Base-by-base conservation (phyloP, 2,329 filamentous ascomycete genomes). In the Hyphodiscus sp. region DNA sequence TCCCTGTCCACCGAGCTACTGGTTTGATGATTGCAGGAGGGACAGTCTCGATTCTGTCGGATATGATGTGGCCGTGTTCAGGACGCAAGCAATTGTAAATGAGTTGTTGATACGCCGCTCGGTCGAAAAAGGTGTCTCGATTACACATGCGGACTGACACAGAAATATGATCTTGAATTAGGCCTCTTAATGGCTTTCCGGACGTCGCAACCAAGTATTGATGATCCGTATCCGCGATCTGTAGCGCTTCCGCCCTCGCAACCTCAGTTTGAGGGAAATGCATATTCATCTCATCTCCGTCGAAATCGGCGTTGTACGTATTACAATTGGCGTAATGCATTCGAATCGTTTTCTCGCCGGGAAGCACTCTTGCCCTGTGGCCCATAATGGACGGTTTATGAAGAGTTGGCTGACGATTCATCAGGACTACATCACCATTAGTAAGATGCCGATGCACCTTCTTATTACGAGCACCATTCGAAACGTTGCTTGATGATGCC, bases 241-340 rank as follows among this genome's bases (percentile, higher is more conserved):
- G 89, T 61, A 95, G 80, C 1, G 94, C 94, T 73, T 99, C 94
- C 1, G 92, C 89, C 62, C 94, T 81, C 16, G 94, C 94, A 60
- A 97, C 78, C 68, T 97, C 95, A 63, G 96, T 97, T 65, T 99
- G 94, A 1, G 94, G 94, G 67, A 99, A 97, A 72, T 99, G 94
- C 91, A 99, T 95, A 70, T 99, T 99, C 94, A 99, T 99, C 71
- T 99, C 94, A 68, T 99, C 94, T 70, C 94, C 94, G 67, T 99
- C 95, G 67, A 99, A 99, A 78, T 99, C 94, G 30, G 94, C 94
- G 65, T 99, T 99, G 77, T 99, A 99, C 0, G 94, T 96, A 67
- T 99, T 99, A 71, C 94, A 97, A 70, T 99, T 99, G 65, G 94
- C 92, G 73, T 99, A 99, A 75, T 99, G 94, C 92, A 99, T 97